Base-by-base conservation (phyloP, 768 basidiomycete genomes). In the Leccinellum luteum region DNA sequence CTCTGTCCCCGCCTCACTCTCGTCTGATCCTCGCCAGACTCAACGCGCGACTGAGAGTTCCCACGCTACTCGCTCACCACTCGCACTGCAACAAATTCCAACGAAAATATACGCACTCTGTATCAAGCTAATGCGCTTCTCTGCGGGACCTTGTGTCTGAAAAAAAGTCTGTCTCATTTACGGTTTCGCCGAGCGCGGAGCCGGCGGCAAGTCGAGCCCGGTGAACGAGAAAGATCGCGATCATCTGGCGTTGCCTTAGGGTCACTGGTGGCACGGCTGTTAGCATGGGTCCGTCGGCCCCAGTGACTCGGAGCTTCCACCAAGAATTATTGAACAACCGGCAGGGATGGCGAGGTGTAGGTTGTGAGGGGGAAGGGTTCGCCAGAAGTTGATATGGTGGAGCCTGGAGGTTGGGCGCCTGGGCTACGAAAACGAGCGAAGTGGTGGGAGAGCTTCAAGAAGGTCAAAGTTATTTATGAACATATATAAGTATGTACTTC, bases 131-230 rank as follows among this genome's bases (percentile, higher is more conserved):
- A 94, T 83, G 62, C 74, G 90, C 70, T 91, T 94, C 66, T 92
- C 89, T 28, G 78, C 73, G 14, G 78, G 73, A 32, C 62, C 69
- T 45, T 80, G 82, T 15, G 34, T 21, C 74, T 74, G 41, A 76
- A 72, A 78, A 67, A 44, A 75, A 71, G n/a, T 85, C 85, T 13
- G 85, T 82, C 57, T 91, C 89, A 28, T 28, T 28, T 6, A 28
- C 6, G 51, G 88, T 92, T 9, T 85, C 77, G 57, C 83, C 88
- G 47, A 94, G 77, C 1, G 90, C 92, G 31, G 94, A 75, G 79
- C 79, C 68, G 89, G 84, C 68, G 89, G 84, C 63, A 92, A 92
- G 63, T 92, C 84, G 69, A 94, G 92, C 6, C 87, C 86, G 7
- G 85, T 79, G 48, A 86, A 73, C 50, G 90, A 92, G 71, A 86